These are phyloP conservation scores for Helenozyma baotianmanensis DNA, from an alignment of 805 yeast species.

Conservation along the genomic window DNA sequence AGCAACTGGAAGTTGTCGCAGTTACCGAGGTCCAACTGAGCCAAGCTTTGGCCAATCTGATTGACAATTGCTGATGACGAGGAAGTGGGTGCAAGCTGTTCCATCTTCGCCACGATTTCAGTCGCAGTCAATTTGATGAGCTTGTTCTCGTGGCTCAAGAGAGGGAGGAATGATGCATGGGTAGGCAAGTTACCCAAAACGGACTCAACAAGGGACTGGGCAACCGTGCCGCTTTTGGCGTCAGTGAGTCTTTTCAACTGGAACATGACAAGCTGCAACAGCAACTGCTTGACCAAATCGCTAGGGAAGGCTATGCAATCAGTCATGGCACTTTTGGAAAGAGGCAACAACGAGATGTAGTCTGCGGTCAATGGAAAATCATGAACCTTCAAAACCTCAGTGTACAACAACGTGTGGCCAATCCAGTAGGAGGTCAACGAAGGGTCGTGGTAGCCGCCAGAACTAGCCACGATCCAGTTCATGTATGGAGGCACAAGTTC, in stretches of 20 bases:
- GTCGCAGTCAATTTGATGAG: conserved; percentile 47
- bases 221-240: conserved; percentile 6
- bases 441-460: conserved; percentile 75
- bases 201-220: conserved; percentile 24
- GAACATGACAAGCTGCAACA: conserved; percentile 56
- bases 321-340: conserved; percentile 53
- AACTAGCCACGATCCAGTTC: conserved; percentile 45
- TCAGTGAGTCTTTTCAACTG: conserved; percentile 45
- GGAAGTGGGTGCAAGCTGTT: conserved; percentile 15
- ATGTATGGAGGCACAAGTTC: conserved; percentile 75
- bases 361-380: conserved; percentile 52
- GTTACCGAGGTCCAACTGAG: conserved; percentile 9
- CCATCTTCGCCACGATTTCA: conserved; percentile 36
- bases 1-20: conserved; percentile 53
- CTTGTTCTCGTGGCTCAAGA: conserved; percentile 40
- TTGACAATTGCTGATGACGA: conserved; percentile 15
- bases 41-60: conserved; percentile 5
- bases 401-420: conserved; percentile 60
- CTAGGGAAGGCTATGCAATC: conserved; percentile 48
- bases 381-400: conserved; percentile 50
- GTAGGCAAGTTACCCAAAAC: conserved; percentile 40
- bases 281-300: conserved; percentile 55
- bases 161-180: conserved; percentile 34
- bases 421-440: conserved; percentile 78
- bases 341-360: conserved; percentile 57